Evolutionary conservation across 306 rosid genomes (phyloP).

Genomic region (Medicago ruthenica): DNA sequence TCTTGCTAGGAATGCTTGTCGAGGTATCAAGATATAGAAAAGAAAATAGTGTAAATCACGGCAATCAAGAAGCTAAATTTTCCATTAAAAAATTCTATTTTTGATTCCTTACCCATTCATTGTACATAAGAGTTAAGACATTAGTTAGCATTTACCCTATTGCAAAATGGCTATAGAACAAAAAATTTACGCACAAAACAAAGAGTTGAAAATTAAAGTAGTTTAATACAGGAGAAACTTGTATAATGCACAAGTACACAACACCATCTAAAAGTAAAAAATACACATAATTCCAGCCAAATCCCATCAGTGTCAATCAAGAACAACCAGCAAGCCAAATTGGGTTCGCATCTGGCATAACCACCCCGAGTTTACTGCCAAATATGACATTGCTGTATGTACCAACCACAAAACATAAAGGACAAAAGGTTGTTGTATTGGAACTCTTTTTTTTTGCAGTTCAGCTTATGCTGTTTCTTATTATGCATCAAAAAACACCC

Average conservation of each 20-base stretch:
- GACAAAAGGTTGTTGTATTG: neutral
- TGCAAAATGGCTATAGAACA: neutral
- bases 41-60: neutral
- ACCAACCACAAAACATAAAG: neutral
- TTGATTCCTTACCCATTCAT: neutral
- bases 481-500: neutral
- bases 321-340: slow-evolving; percentile 2
- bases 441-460: no score
- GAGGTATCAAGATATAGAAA: neutral
- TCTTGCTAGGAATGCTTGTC: neutral
- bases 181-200: neutral
- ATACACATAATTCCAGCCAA: neutral
- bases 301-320: neutral
- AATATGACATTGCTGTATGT: neutral
- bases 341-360: neutral
- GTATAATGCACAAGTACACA: neutral
- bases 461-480: neutral
- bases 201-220: no score
- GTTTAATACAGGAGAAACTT: neutral
- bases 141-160: neutral
- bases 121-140: neutral
- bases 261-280: neutral
- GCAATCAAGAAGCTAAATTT: neutral
- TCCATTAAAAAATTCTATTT: neutral
- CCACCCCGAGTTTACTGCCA: neutral